phyloP scores from a whole-genome alignment of 2,329 filamentous ascomycete species.

The Periconia sp. region DNA sequence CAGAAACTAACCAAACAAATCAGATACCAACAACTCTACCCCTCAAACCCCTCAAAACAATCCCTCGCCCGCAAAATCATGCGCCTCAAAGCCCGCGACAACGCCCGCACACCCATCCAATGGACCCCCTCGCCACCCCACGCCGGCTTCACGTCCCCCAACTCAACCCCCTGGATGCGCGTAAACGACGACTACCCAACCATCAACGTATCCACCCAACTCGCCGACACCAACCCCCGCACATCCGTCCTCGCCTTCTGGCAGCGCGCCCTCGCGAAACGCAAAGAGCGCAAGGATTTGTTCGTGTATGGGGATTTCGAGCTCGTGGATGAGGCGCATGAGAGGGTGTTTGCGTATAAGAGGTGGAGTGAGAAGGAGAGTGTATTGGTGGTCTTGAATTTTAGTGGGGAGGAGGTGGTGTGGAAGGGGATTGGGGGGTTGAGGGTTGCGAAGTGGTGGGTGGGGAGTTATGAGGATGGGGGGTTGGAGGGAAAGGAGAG shows the following conservation, averaged over 20 bases:
- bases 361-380: constrained; percentile 29
- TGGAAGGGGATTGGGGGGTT: constrained; percentile 31
- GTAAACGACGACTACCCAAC: constrained; percentile 57
- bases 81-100: constrained; percentile 65
- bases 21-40: constrained; percentile 35
- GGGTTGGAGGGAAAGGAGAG: constrained; percentile 20
- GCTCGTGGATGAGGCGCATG: constrained; percentile 52
- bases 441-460: constrained; percentile 38
- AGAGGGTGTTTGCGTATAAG: constrained; percentile 33
- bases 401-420: constrained; percentile 28
- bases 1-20: no score
- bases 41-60: constrained; percentile 28
- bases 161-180: constrained; percentile 62
- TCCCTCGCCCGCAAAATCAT: constrained; percentile 43
- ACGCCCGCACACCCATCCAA: constrained; percentile 68
- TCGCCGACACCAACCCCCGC: constrained; percentile 30
- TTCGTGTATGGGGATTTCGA: constrained; percentile 66
- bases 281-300: constrained; percentile 60
- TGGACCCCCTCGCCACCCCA: constrained; percentile 57
- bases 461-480: constrained; percentile 39
- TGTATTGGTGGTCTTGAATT: constrained; percentile 38
- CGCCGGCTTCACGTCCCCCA: constrained; percentile 62
- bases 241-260: constrained; percentile 63
- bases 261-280: constrained; percentile 55
- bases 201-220: constrained; percentile 61